Conservation (phyloP, 148 eudicot species). For the Heliosperma pusillum region DNA sequence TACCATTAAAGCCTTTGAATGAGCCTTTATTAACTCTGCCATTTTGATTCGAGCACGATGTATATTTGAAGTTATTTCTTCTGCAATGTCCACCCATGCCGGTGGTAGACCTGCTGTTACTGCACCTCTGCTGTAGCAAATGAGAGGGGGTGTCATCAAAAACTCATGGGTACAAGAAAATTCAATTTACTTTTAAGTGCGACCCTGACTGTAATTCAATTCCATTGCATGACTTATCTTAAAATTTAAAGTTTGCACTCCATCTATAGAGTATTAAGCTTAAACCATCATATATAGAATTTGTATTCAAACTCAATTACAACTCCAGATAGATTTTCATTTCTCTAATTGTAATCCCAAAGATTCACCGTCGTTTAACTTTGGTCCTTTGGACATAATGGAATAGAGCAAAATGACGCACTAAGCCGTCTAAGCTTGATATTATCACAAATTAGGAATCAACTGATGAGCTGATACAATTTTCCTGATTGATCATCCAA, state of each 20-base stretch:
- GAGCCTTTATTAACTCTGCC: constrained; percentile 86
- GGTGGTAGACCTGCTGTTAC: constrained; percentile 88
- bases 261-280: too few species aligned
- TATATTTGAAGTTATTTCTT: constrained; percentile 77
- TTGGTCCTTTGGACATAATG: too few species aligned
- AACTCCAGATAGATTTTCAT: too few species aligned
- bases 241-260: neutral
- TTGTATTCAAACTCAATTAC: too few species aligned
- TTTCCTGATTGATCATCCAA: too few species aligned
- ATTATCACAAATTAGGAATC: too few species aligned
- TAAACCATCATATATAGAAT: too few species aligned
- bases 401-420: too few species aligned
- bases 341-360: too few species aligned
- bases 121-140: constrained; percentile 57
- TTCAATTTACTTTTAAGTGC: neutral
- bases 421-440: too few species aligned
- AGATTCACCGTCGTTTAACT: too few species aligned
- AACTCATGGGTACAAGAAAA: neutral
- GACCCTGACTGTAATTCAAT: neutral
- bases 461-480: too few species aligned
- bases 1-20: constrained; percentile 90
- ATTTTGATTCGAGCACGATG: constrained; percentile 69
- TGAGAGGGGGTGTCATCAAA: constrained; percentile 2
- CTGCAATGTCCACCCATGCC: constrained; percentile 95
- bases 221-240: neutral